Percentiles rank a stretch among this genome's conserved stretches.
These are phyloP conservation scores for Manihot esculenta DNA, from an alignment of 441 rosid species.

Conservation along the genomic window DNA sequence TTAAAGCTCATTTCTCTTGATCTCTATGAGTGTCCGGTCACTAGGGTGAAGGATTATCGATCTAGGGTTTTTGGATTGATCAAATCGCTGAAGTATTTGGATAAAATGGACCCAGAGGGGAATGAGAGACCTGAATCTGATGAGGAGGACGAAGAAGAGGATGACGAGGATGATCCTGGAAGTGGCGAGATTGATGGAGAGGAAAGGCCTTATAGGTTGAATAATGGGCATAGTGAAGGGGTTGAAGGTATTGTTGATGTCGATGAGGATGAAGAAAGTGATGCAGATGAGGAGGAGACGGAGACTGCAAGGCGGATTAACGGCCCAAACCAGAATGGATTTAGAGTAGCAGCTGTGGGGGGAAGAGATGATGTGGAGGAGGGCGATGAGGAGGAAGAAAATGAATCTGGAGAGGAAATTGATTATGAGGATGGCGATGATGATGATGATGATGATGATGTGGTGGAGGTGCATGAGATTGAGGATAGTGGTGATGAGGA, in stretches of 20 bases:
- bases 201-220: conserved; percentile 36
- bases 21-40: conserved; percentile 73
- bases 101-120: conserved; percentile 70
- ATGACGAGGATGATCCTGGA: conserved; percentile 59
- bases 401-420: conserved; percentile 51
- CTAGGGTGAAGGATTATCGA: conserved; percentile 66
- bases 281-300: conserved; percentile 67
- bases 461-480: conserved; percentile 58
- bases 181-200: conserved; percentile 70
- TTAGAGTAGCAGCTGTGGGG: conserved; percentile 34
- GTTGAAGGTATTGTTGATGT: conserved; percentile 49
- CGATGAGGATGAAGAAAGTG: conserved; percentile 64
- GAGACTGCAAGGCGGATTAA: conserved; percentile 36
- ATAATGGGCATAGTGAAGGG: conserved; percentile 47
- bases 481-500: conserved; percentile 34
- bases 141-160: conserved; percentile 56
- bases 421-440: conserved; percentile 54
- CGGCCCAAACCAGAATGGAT: conserved; percentile 48
- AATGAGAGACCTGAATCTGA: conserved; percentile 74
- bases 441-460: conserved; percentile 41
- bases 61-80: conserved; percentile 74
- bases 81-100: conserved; percentile 65
- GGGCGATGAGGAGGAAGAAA: conserved; percentile 43
- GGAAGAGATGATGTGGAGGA: conserved; percentile 37
- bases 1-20: conserved; percentile 65